Evolutionary conservation across 23 red algal species (phyloP).

Genomic region (Chondrus crispus): DNA sequence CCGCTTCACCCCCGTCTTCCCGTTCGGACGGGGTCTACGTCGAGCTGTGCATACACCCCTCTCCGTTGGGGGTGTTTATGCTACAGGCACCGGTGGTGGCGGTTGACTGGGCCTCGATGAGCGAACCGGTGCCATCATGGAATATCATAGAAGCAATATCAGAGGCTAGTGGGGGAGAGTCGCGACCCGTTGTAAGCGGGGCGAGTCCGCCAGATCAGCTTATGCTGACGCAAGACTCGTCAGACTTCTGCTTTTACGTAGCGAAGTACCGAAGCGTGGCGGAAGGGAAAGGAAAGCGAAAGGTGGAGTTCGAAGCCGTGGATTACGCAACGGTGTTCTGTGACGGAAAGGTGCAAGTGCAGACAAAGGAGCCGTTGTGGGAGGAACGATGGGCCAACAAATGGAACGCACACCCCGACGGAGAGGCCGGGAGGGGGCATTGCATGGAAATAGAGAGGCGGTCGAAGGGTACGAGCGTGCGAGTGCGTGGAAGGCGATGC

Average conservation of each 20-base stretch:
- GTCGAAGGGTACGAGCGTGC: neutral
- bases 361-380: constrained; percentile 48
- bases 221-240: constrained; percentile 35
- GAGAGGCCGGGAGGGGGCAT: constrained; percentile 17
- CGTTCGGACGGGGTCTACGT: too few relatives aligned
- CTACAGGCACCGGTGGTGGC: too few relatives aligned
- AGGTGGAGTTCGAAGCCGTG: constrained; percentile 36
- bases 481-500: neutral
- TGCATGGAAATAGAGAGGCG: neutral
- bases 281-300: too few relatives aligned
- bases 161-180: too few relatives aligned
- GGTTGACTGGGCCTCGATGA: too few relatives aligned
- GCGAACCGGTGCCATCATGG: too few relatives aligned
- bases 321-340: constrained; percentile 66
- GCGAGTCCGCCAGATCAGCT: constrained; percentile 64
- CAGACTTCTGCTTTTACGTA: constrained; percentile 76
- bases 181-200: too few relatives aligned
- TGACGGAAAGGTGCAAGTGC: constrained; percentile 29
- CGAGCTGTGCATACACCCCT: too few relatives aligned
- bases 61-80: too few relatives aligned
- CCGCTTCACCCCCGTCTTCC: too few relatives aligned
- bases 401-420: constrained; percentile 58
- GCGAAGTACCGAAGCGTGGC: neutral
- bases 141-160: too few relatives aligned
- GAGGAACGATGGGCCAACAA: constrained; percentile 87